Evolutionary conservation across 306 rosid genomes (phyloP).

Genomic region (Hylodesmum podocarpum): DNA sequence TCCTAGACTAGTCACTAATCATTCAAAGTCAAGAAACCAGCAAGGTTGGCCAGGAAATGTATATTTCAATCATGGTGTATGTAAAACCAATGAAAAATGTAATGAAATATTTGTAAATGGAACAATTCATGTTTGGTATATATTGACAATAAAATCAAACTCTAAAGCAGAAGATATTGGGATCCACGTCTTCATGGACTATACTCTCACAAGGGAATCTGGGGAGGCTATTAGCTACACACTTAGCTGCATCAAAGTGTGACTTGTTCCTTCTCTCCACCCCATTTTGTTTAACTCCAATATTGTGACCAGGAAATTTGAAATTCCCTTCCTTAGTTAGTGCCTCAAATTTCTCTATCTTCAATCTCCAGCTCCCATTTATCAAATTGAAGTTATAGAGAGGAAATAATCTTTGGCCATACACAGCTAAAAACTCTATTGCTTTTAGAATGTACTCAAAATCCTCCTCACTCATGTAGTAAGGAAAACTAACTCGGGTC

Average conservation of each 20-base stretch:
- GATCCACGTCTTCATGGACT: constrained; percentile 46
- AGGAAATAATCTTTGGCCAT: constrained; percentile 78
- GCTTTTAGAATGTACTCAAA: constrained; percentile 72
- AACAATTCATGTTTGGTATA: constrained; percentile 9
- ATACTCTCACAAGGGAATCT: constrained; percentile 55
- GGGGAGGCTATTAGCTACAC: constrained; percentile 54
- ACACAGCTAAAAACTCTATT: constrained; percentile 69
- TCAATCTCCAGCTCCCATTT: constrained; percentile 65
- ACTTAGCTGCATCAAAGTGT: constrained; percentile 48
- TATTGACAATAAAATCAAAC: constrained; percentile 36
- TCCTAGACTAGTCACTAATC: background rate
- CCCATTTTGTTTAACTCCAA: constrained; percentile 23
- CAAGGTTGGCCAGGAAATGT: background rate
- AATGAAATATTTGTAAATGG: background rate
- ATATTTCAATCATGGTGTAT: background rate
- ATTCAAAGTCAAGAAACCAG: background rate
- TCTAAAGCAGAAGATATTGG: constrained; percentile 42
- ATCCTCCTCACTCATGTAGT: constrained; percentile 71
- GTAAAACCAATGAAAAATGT: background rate
- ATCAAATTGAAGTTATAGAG: constrained; percentile 56
- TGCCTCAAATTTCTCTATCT: constrained; percentile 44
- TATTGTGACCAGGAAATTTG: constrained; percentile 1
- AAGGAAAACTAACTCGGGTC: constrained; percentile 86
- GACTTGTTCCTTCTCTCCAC: constrained; percentile 21
- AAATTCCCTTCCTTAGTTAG: constrained; percentile 33